A percentile compares a stretch with the other conserved stretches of the same genome.
phyloP scores from a whole-genome alignment of 1,284 basidiomycete genomes.

The Ustilago esculenta region DNA sequence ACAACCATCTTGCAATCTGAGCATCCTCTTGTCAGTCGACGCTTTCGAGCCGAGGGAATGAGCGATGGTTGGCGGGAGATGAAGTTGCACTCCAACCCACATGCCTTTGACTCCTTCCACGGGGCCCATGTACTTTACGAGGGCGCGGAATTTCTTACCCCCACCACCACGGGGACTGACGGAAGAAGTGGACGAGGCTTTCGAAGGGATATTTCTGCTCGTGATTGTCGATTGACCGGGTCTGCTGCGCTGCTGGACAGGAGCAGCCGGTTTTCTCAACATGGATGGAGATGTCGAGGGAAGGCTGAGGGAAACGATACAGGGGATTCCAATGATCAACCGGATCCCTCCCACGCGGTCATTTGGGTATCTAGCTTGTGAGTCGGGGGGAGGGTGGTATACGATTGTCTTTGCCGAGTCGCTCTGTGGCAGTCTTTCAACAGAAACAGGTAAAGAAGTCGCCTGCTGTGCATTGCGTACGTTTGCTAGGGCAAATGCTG shows the following conservation, averaged over 20 bases:
- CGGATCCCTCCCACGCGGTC: conserved; percentile 4
- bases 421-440: neutral
- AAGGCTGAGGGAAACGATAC: conserved; percentile 36
- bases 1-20: conserved; percentile 72
- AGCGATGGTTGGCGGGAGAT: conserved; percentile 26
- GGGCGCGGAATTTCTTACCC: conserved; percentile 30
- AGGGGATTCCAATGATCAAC: conserved; percentile 37
- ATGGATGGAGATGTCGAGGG: neutral
- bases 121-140: conserved; percentile 55
- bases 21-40: too few species aligned
- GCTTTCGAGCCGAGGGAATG: neutral
- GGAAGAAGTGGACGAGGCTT: too few species aligned
- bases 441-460: too few species aligned
- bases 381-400: neutral
- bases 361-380: too few species aligned
- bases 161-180: too few species aligned
- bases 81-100: conserved; percentile 53
- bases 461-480: conserved; percentile 3
- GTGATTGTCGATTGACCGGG: too few species aligned
- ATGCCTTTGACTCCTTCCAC: conserved; percentile 22
- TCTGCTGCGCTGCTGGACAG: too few species aligned
- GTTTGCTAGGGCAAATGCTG: conserved; percentile 9
- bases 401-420: conserved; percentile 18
- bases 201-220: too few species aligned
- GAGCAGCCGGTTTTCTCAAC: neutral